These are phyloP conservation scores for Yamadazyma kanchanaburiensis DNA, from an alignment of 1,139 yeast species.

Conservation along the genomic window DNA sequence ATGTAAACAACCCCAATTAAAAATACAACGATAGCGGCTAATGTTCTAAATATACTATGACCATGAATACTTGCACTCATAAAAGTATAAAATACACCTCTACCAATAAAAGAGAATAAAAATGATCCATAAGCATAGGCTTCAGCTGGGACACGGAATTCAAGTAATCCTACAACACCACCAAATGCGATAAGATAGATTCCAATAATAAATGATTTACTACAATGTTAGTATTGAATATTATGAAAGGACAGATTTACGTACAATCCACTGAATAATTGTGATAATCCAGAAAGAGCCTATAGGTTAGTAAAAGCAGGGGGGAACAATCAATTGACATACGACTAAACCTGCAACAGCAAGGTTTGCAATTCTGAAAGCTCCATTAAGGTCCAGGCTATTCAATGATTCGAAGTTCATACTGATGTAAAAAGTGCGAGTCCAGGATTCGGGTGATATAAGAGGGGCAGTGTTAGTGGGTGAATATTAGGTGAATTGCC, in stretches of 20 bases:
- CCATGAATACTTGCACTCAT: slow-evolving; percentile 64
- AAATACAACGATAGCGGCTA: slow-evolving; percentile 55
- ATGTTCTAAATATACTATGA: slow-evolving; percentile 51
- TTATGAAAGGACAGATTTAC: slow-evolving; percentile 19
- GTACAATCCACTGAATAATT: slow-evolving; percentile 54
- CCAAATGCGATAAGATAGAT: slow-evolving; percentile 56
- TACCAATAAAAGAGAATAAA: slow-evolving; percentile 76
- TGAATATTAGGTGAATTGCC: slow-evolving; percentile 1
- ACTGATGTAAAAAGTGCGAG: background rate
- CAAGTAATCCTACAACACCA: slow-evolving; percentile 51
- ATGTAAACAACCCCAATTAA: slow-evolving; percentile 57
- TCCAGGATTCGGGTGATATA: too few species aligned
- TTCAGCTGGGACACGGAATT: slow-evolving; percentile 64
- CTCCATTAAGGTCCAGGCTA: slow-evolving; percentile 41
- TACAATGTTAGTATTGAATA: slow-evolving; percentile 15
- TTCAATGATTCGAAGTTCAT: slow-evolving; percentile 23
- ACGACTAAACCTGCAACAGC: slow-evolving; percentile 61
- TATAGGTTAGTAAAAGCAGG: slow-evolving; percentile 11
- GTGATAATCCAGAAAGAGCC: slow-evolving; percentile 57
- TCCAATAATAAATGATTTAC: slow-evolving; percentile 52
- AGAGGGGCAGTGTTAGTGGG: too few species aligned
- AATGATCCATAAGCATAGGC: slow-evolving; percentile 75
- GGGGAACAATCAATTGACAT: slow-evolving; percentile 18
- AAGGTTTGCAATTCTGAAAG: slow-evolving; percentile 63
- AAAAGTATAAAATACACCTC: slow-evolving; percentile 72